These are phyloP conservation scores for Flaveria floridana DNA, from an alignment of 140 eudicot genomes.

Conservation along the genomic window DNA sequence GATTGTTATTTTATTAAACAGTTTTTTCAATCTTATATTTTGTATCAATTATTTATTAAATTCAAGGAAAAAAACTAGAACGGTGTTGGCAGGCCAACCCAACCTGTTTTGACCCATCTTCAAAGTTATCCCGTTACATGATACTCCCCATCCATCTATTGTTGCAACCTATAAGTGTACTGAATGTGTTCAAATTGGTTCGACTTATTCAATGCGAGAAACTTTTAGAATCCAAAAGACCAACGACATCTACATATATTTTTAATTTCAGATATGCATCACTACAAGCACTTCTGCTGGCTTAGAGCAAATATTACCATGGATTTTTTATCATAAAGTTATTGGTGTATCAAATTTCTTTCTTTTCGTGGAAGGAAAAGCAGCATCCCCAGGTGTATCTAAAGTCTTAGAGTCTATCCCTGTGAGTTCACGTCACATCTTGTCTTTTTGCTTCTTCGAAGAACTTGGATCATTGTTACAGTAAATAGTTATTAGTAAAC, in stretches of 20 bases:
- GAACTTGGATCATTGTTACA: conserved; percentile 7
- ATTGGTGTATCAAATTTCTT: conserved; percentile 78
- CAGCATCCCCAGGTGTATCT: conserved; percentile 78
- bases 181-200: conserved; percentile 3
- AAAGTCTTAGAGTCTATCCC: conserved; percentile 84
- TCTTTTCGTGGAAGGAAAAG: conserved; percentile 96
- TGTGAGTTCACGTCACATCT: conserved; percentile 46
- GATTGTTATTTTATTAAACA: background rate
- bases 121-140: background rate
- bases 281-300: conserved; percentile 96
- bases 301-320: conserved; percentile 89
- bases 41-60: background rate
- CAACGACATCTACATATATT: conserved; percentile 8
- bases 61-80: background rate
- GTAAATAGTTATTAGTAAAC: background rate
- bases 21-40: background rate
- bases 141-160: no score
- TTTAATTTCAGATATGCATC: conserved; percentile 61
- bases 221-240: background rate
- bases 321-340: conserved; percentile 93
- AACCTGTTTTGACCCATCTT: background rate
- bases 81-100: background rate
- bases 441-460: conserved; percentile 3
- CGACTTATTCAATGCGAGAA: background rate
- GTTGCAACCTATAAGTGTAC: background rate